These are phyloP conservation scores for Thalassiosira pacifica DNA, from an alignment of 352 stramenopile genomes.

Conservation along the genomic window DNA sequence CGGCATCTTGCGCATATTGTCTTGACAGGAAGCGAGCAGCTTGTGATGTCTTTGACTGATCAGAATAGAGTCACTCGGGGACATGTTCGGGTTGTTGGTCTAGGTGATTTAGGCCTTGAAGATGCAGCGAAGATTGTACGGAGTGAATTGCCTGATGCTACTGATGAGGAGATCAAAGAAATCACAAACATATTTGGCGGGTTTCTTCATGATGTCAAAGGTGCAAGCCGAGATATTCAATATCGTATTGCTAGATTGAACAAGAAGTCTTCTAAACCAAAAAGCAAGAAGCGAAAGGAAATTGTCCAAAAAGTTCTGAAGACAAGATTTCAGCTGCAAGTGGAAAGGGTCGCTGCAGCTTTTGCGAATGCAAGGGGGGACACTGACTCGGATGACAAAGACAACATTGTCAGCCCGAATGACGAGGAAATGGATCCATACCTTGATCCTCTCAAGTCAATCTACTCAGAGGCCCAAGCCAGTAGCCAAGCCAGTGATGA, in stretches of 20 bases:
- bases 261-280: neutral
- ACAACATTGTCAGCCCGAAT: neutral
- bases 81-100: constrained; percentile 42
- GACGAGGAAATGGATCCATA: constrained; percentile 50
- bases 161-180: constrained; percentile 28
- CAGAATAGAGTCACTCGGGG: constrained; percentile 48
- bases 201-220: constrained; percentile 51
- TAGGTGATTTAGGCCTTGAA: constrained; percentile 12
- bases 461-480: constrained; percentile 42
- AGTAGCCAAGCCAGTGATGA: neutral
- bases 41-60: constrained; percentile 44
- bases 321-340: constrained; percentile 28
- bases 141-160: constrained; percentile 27
- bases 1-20: constrained; percentile 40
- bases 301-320: constrained; percentile 39
- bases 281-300: constrained; percentile 7
- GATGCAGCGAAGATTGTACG: constrained; percentile 14
- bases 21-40: constrained; percentile 43
- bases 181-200: constrained; percentile 42
- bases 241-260: neutral
- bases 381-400: neutral
- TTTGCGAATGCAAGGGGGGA: constrained; percentile 35
- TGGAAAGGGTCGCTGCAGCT: constrained; percentile 39
- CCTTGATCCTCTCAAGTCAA: constrained; percentile 43
- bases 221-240: constrained; percentile 41